Percentiles rank a stretch among this genome's conserved stretches.
Evolutionary conservation across 345 rosid genomes (phyloP).

Genomic region (Eucalyptus polybractea): DNA sequence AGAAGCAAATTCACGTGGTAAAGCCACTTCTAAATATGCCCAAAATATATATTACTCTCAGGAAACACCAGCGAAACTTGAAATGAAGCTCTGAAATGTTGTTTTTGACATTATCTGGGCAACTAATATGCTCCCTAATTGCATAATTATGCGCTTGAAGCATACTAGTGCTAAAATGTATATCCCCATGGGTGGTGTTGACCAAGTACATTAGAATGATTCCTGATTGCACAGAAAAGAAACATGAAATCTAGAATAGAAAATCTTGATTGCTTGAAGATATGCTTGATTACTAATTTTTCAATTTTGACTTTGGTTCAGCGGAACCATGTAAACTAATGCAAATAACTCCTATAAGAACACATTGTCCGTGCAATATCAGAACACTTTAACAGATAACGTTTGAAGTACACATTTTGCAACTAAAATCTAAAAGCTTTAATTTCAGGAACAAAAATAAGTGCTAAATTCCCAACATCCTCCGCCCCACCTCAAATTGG

Average conservation of each 20-base stretch:
- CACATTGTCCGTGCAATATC: background rate
- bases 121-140: background rate
- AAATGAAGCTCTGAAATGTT: background rate
- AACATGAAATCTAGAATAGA: background rate
- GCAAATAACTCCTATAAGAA: background rate
- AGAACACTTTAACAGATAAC: background rate
- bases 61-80: background rate
- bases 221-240: background rate
- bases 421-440: background rate
- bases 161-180: background rate
- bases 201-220: background rate
- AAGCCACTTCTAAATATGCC: background rate
- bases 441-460: background rate
- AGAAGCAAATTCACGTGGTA: background rate
- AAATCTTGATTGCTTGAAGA: background rate
- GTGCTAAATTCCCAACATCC: background rate
- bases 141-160: background rate
- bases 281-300: background rate
- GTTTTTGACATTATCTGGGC: background rate
- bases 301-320: background rate
- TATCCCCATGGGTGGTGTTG: background rate
- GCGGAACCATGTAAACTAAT: background rate
- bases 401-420: background rate
- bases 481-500: background rate
- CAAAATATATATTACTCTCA: background rate